These are phyloP conservation scores for Rubroboletus satanas DNA, from an alignment of 768 basidiomycete species.

Conservation along the genomic window DNA sequence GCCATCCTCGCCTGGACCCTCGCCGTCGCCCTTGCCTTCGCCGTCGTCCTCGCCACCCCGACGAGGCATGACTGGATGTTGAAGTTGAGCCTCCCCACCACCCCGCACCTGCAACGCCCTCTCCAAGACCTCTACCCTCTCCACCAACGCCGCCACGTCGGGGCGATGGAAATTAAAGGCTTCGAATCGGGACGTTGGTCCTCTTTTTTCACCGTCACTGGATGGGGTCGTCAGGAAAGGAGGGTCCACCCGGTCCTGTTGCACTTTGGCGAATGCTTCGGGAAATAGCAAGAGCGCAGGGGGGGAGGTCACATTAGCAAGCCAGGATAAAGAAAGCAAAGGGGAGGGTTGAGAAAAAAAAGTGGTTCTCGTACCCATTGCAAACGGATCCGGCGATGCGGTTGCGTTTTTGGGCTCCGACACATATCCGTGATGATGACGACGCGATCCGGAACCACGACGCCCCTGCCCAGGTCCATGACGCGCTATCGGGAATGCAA, in stretches of 20 bases:
- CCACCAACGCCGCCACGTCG: conserved; percentile 17
- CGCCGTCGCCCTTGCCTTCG: no score
- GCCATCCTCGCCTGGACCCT: no score
- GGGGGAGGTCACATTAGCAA: neutral
- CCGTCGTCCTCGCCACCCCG: neutral
- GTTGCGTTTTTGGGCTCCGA: conserved; percentile 1
- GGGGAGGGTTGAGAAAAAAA: no score
- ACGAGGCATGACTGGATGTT: neutral
- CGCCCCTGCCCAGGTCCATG: conserved; percentile 3
- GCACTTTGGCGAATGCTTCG: conserved; percentile 24
- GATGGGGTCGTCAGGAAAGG: neutral
- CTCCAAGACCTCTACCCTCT: conserved; percentile 26
- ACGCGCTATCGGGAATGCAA: neutral
- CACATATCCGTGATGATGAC: conserved; percentile 1
- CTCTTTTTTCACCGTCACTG: neutral
- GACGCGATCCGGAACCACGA: conserved; percentile 12
- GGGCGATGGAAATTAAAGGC: neutral
- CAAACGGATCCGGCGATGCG: conserved; percentile 18
- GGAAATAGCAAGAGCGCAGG: neutral
- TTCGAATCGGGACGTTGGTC: neutral
- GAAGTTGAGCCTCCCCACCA: neutral
- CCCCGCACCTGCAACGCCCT: conserved; percentile 9
- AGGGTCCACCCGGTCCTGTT: neutral
- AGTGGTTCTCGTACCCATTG: conserved; percentile 13
- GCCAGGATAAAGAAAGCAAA: neutral